Conservation (phyloP, 192 early-diverging fungal species). For the Rhizophagus clarus region DNA sequence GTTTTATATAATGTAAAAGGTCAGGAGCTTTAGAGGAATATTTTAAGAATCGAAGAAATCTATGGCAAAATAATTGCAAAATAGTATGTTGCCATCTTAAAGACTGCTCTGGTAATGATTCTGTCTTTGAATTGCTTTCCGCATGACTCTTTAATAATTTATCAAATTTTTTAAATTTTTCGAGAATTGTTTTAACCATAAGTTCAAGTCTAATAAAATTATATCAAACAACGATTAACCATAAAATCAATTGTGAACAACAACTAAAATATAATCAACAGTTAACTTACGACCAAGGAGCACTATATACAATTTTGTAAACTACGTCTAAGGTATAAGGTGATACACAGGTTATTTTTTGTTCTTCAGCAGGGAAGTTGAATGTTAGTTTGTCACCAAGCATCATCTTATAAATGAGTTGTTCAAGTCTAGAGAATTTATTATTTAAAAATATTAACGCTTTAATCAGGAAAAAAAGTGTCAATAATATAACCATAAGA, state of each 20-base stretch:
- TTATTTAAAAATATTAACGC: background rate
- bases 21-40: conserved; percentile 67
- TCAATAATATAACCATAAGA: background rate
- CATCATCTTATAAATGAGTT: conserved; percentile 76
- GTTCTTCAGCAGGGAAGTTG: background rate
- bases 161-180: conserved; percentile 70
- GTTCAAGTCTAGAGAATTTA: conserved; percentile 45
- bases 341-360: conserved; percentile 63
- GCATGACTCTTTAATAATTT: conserved; percentile 54
- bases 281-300: conserved; percentile 66
- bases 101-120: conserved; percentile 38
- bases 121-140: conserved; percentile 38
- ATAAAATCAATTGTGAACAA: background rate
- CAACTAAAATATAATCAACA: background rate
- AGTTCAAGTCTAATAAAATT: conserved; percentile 50
- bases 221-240: background rate
- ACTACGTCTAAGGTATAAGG: conserved; percentile 76
- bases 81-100: conserved; percentile 75
- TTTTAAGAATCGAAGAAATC: conserved; percentile 73
- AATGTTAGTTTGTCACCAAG: conserved; percentile 62
- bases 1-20: conserved; percentile 67
- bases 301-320: conserved; percentile 73
- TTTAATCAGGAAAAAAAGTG: background rate
- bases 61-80: conserved; percentile 73
- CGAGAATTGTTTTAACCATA: conserved; percentile 73